Base-by-base conservation (phyloP, 1,284 basidiomycete genomes). In the Cutaneotrichosporon arboriforme region DNA sequence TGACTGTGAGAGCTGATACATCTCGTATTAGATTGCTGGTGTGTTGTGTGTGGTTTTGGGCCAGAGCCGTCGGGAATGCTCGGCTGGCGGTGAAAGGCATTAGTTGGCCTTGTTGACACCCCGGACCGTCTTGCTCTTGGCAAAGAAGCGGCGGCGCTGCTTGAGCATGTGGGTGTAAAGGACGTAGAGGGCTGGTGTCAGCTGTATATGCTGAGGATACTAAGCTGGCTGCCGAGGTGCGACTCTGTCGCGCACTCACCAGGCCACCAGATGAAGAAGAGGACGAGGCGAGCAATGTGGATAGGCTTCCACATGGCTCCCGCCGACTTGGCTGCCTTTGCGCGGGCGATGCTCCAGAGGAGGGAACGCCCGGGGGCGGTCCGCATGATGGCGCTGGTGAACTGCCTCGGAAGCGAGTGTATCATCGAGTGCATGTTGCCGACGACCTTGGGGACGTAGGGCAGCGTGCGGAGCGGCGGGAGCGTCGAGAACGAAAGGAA, bases 211-310 rank as follows among this genome's bases (percentile, higher is more conserved):
- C n/a, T n/a, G n/a, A n/a, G n/a, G n/a, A n/a, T n/a, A n/a, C n/a
- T n/a, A n/a, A n/a, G n/a, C n/a, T n/a, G n/a, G n/a, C n/a, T n/a
- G n/a, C n/a, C n/a, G n/a, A n/a, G n/a, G n/a, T n/a, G n/a, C n/a
- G n/a, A n/a, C n/a, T n/a, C n/a, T n/a, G n/a, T n/a, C n/a, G n/a
- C n/a, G n/a, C n/a, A 78, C 82, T 66, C 74, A 92, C 91, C 84
- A 52, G 90, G 90, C 84, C 89, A 91, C 91, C 92, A 97, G 46
- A 85, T 78, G n/a, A 81, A 59, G 73, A 93, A 91, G 59, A 93
- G 76, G 4, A 74, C 69, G 0, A 79, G 81, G 20, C 85, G 81
- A 46, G 85, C 83, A 5, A 80, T 74, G 21, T 79, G 68, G 42
- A 66, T 61, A 56, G 63, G 64, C 8, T 58, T 63, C 72, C 72